These are phyloP conservation scores for Dipteronia dyeriana DNA, from an alignment of 345 rosid species.

Conservation along the genomic window DNA sequence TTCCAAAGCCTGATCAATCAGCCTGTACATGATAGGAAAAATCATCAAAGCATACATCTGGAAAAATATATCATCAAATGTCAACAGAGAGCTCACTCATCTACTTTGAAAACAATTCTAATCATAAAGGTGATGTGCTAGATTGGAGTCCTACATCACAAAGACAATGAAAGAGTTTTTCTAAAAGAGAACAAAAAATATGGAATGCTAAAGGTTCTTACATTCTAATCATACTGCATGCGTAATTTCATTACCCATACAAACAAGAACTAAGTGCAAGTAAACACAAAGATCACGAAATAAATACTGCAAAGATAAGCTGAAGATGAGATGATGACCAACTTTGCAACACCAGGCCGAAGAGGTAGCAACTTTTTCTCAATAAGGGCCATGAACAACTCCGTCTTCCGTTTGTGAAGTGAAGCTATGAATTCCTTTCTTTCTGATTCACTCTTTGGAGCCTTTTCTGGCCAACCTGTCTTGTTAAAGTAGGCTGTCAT, in stretches of 20 bases:
- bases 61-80: neutral
- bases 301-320: constrained; percentile 4
- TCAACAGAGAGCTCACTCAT: neutral
- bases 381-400: constrained; percentile 88
- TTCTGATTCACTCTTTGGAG: constrained; percentile 84
- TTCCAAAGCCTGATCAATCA: constrained; percentile 85
- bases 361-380: constrained; percentile 87
- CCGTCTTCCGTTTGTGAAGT: constrained; percentile 87
- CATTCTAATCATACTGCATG: neutral
- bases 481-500: constrained; percentile 96
- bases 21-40: constrained; percentile 43
- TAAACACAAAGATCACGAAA: constrained; percentile 5
- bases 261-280: neutral
- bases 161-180: neutral
- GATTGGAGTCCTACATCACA: constrained; percentile 7
- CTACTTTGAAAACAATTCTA: neutral
- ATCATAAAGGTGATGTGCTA: neutral
- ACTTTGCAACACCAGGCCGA: constrained; percentile 95
- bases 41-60: constrained; percentile 5
- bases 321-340: constrained; percentile 25
- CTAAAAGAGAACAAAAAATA: neutral
- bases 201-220: neutral
- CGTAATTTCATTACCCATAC: neutral
- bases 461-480: constrained; percentile 89
- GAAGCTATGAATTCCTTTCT: constrained; percentile 86